Base-by-base conservation (phyloP, 371 early-diverging fungal genomes). In the Amoeboaphelidium protococcarum region DNA sequence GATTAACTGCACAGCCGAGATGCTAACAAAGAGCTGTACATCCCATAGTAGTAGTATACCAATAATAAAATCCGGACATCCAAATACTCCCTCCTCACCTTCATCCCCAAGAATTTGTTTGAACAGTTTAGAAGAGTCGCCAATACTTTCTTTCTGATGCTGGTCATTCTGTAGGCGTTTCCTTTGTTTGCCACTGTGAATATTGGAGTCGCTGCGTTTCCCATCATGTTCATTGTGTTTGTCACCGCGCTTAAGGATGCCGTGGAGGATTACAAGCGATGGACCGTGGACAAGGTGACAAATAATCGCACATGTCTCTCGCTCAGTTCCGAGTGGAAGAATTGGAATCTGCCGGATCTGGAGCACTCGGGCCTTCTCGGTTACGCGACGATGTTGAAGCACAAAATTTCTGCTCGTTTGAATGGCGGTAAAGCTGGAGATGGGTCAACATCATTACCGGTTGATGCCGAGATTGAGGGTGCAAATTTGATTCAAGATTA, bases 211-310 rank as follows among this genome's bases (percentile, higher is more conserved):
- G 80, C 91, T 2, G 72, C 81, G 1, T 57, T 89, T 16, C 90
- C 95, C 2, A 65, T 96, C 49, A 57, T 74, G 25, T 59, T 78
- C 41, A 83, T 92, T 52, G 59, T 90, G 3, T 54, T 67, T 25
- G 65, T 82, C 27, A 86, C 90, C 13, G 85, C 79, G 46, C 67
- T 80, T 49, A 95, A 97, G 57, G 95, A 92, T 49, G 96, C 69
- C 3, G 61, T 86, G 45, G 94, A 94, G 50, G 98, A 98, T 56
- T 73, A 73, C 62, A 80, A 80, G 44, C 75, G 95, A 25, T 83
- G 89, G 52, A 66, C 73, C 48, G 73, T 78, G 40, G 67, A 69
- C 50, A 47, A 46, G 2, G 25, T 27, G 23, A 47, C 56, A 4
- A 66, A 66, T 51, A 37, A 51, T 41, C 51, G 49, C 25, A 45